A percentile compares a stretch with the other conserved stretches of the same genome.
Evolutionary conservation across 75 land plant genomes (phyloP).

Genomic region (Sequoiadendron giganteum): DNA sequence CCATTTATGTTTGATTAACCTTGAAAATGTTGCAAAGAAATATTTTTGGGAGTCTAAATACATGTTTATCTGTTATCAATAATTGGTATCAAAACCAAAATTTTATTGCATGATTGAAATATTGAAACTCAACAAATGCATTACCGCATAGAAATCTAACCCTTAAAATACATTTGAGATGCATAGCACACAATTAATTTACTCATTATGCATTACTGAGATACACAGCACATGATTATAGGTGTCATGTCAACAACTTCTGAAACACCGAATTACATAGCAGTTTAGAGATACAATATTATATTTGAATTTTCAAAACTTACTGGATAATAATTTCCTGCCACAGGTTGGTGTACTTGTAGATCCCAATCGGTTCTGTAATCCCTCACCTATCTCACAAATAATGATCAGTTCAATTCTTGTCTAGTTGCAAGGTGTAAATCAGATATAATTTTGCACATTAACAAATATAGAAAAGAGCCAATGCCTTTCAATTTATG

Average conservation of each 20-base stretch:
- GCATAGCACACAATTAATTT: no score
- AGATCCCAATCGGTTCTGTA: conserved; percentile 68
- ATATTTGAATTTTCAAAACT: conserved; percentile 5
- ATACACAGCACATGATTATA: background rate
- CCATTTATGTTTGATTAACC: background rate
- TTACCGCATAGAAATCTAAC: background rate
- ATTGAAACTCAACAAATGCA: background rate
- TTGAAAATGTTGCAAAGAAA: background rate
- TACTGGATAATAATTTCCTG: conserved; percentile 88
- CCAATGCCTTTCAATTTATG: background rate
- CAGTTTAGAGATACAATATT: background rate
- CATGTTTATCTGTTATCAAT: background rate
- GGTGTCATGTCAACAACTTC: background rate
- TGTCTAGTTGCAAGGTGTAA: background rate
- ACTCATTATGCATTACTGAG: background rate
- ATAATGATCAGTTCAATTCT: background rate
- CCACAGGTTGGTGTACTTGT: conserved; percentile 63
- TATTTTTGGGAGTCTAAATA: background rate
- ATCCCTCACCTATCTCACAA: conserved; percentile 53
- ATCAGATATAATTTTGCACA: background rate
- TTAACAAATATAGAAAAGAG: background rate
- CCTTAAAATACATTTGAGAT: background rate
- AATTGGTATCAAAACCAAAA: background rate
- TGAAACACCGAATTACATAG: background rate
- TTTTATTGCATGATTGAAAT: background rate